Conservation (phyloP, 495 filamentous ascomycete genomes). For the Penicillium malachiteum region DNA sequence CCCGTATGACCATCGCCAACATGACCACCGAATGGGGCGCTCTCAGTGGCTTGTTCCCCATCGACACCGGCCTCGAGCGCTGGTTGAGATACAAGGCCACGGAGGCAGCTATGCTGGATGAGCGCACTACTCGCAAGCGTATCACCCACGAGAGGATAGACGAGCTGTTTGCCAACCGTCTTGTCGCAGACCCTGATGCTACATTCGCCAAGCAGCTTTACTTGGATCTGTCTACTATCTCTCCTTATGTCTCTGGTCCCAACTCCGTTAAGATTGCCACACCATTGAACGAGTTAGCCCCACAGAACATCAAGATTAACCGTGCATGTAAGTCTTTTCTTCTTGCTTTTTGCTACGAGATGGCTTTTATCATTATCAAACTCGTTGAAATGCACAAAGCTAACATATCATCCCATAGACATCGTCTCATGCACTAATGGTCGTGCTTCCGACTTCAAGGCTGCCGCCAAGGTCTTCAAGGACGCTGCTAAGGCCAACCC, state of each 20-base stretch:
- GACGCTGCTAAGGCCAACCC: constrained; percentile 61
- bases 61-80: constrained; percentile 67
- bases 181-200: constrained; percentile 73
- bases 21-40: constrained; percentile 98
- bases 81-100: constrained; percentile 82
- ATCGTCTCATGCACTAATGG: constrained; percentile 91
- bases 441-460: constrained; percentile 75
- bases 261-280: constrained; percentile 87
- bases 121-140: constrained; percentile 32
- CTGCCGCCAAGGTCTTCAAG: constrained; percentile 83
- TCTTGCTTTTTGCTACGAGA: not conserved
- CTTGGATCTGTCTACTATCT: constrained; percentile 75
- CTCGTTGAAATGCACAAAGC: not conserved
- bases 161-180: constrained; percentile 62
- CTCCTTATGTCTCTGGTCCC: constrained; percentile 85
- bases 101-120: constrained; percentile 49
- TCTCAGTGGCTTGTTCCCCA: constrained; percentile 77
- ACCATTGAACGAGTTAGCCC: constrained; percentile 71
- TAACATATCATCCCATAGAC: not conserved
- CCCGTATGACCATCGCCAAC: constrained; percentile 82
- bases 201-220: constrained; percentile 81
- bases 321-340: constrained; percentile 55
- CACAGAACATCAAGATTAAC: constrained; percentile 70
- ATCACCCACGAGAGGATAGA: constrained; percentile 73
- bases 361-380: not conserved